Percentiles rank a stretch among this genome's conserved stretches.
Evolutionary conservation across 345 rosid species (phyloP).

Genomic region (Linum trigynum): DNA sequence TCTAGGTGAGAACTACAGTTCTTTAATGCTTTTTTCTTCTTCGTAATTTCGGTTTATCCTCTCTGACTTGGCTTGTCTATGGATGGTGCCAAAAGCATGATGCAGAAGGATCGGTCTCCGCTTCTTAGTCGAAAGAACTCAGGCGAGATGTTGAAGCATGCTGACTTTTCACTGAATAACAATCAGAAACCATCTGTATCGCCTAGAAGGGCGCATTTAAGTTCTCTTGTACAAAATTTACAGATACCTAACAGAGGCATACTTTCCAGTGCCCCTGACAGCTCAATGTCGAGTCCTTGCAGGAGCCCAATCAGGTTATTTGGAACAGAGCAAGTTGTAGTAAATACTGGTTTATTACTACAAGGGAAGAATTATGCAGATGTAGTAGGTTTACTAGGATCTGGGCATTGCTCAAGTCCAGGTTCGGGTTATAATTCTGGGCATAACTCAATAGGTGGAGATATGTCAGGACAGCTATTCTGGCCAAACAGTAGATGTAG

Average conservation of each 20-base stretch:
- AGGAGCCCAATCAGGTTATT: constrained; percentile 84
- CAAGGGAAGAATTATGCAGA: constrained; percentile 66
- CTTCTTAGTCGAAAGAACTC: constrained; percentile 31
- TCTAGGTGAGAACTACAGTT: constrained; percentile 13
- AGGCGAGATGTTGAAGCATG: constrained; percentile 57
- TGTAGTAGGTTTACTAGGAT: constrained; percentile 48
- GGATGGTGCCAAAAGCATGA: constrained; percentile 24
- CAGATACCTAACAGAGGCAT: constrained; percentile 59
- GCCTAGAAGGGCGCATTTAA: constrained; percentile 47
- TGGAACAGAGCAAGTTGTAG: constrained; percentile 47
- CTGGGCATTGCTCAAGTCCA: constrained; percentile 97
- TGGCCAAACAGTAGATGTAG: constrained; percentile 95
- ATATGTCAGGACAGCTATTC: constrained; percentile 74
- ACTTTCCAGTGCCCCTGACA: constrained; percentile 78
- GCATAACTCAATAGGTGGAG: constrained; percentile 92
- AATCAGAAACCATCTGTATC: constrained; percentile 47
- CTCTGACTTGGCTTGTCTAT: constrained; percentile 10
- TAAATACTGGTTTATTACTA: constrained; percentile 51
- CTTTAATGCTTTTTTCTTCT: too few relatives aligned
- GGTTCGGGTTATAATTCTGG: constrained; percentile 96
- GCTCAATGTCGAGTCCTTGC: constrained; percentile 96
- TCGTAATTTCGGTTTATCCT: constrained; percentile 3
- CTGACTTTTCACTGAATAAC: constrained; percentile 29
- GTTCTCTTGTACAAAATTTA: constrained; percentile 51
- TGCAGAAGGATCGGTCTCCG: constrained; percentile 45